phyloP scores from a whole-genome alignment of 2,329 filamentous ascomycete species.

The Xylariaceae sp. region DNA sequence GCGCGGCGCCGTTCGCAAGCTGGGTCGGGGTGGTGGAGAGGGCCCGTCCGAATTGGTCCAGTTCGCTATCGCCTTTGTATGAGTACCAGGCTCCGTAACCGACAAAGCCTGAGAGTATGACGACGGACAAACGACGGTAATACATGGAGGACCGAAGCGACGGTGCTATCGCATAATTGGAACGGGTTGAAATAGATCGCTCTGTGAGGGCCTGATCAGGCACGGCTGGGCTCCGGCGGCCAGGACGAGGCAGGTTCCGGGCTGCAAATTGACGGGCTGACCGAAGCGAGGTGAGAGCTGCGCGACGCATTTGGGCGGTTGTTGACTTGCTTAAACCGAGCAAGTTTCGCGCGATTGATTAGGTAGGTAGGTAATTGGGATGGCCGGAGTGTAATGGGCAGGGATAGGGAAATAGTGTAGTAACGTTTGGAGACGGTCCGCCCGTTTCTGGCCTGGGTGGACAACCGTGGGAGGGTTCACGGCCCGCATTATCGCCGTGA shows the following conservation, averaged over 20 bases:
- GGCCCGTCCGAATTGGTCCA: slow-evolving; percentile 35
- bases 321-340: slow-evolving; percentile 16
- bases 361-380: background rate
- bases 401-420: slow-evolving; percentile 15
- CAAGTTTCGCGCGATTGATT: slow-evolving; percentile 14
- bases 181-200: slow-evolving; percentile 38
- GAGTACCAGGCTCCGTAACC: slow-evolving; percentile 74
- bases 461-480: background rate
- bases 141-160: slow-evolving; percentile 69
- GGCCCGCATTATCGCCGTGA: background rate
- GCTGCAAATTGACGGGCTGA: slow-evolving; percentile 60
- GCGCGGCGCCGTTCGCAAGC: slow-evolving; percentile 36
- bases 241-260: slow-evolving; percentile 53
- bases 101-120: slow-evolving; percentile 64
- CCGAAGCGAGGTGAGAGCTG: slow-evolving; percentile 61
- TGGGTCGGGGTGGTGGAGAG: slow-evolving; percentile 38
- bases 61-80: slow-evolving; percentile 46
- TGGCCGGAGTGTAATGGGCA: slow-evolving; percentile 14
- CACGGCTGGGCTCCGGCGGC: slow-evolving; percentile 39
- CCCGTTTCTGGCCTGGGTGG: background rate
- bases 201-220: slow-evolving; percentile 26
- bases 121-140: slow-evolving; percentile 61
- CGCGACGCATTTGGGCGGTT: slow-evolving; percentile 60
- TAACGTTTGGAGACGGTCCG: slow-evolving; percentile 8
- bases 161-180: slow-evolving; percentile 37